phyloP scores from a whole-genome alignment of 345 rosid species.

The Populus alba region DNA sequence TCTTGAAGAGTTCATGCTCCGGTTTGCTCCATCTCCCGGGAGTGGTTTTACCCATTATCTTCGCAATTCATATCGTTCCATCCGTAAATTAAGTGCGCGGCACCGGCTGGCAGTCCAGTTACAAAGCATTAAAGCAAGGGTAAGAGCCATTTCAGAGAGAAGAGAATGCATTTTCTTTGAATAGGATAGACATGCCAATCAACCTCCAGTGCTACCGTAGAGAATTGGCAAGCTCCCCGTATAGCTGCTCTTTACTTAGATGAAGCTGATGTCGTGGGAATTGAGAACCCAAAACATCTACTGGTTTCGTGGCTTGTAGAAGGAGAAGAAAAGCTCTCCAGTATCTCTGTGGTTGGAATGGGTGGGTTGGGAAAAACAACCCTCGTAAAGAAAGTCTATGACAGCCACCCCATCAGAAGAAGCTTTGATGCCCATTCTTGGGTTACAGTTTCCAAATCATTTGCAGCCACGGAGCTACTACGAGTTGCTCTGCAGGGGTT shows the following conservation, averaged over 20 bases:
- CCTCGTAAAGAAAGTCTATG: conserved; percentile 9
- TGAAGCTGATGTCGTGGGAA: conserved; percentile 16
- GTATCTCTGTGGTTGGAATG: not conserved
- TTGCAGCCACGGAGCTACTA: not conserved
- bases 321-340: not conserved
- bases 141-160: conserved; percentile 6
- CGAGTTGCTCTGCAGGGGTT: not conserved
- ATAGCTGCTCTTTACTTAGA: conserved; percentile 3
- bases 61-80: not conserved
- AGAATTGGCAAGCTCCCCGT: conserved; percentile 3
- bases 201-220: not conserved
- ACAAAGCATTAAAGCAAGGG: not conserved
- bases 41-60: not conserved
- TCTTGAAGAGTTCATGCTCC: too few relatives aligned
- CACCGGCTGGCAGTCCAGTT: conserved; percentile 1
- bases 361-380: conserved; percentile 11
- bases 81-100: not conserved
- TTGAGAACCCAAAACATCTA: not conserved
- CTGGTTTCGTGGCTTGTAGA: conserved; percentile 3
- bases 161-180: conserved; percentile 10
- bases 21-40: too few relatives aligned
- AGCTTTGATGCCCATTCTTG: conserved; percentile 4
- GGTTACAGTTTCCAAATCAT: conserved; percentile 9
- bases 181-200: not conserved
- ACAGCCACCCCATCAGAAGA: not conserved